phyloP scores from a whole-genome alignment of 225 moss, liverwort and hornwort genomes.

The Pleurozium schreberi region DNA sequence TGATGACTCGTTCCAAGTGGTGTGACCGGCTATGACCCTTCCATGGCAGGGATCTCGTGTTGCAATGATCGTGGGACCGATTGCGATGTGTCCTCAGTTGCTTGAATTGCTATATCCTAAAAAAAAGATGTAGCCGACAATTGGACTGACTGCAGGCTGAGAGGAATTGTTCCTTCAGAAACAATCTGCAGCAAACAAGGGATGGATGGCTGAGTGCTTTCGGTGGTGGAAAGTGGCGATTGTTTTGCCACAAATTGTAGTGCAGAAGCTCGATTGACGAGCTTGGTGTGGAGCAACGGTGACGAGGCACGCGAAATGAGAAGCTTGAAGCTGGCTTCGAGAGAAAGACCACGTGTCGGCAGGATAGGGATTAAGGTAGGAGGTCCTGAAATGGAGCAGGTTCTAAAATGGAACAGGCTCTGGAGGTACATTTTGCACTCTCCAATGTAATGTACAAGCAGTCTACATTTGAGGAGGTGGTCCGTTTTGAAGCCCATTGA shows the following conservation, averaged over 20 bases:
- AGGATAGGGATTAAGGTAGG: too few species aligned
- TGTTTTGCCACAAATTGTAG: not conserved
- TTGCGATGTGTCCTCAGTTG: not conserved
- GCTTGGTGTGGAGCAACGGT: not conserved
- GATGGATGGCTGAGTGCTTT: not conserved
- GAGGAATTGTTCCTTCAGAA: not conserved
- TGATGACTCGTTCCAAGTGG: slow-evolving; percentile 4
- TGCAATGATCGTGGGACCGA: not conserved
- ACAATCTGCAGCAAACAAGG: not conserved
- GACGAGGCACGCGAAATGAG: not conserved
- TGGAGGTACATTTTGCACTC: too few species aligned
- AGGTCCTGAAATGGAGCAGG: too few species aligned
- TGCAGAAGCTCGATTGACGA: not conserved
- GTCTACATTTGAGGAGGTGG: too few species aligned
- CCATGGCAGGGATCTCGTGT: not conserved
- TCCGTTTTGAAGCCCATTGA: too few species aligned
- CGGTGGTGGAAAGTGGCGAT: not conserved
- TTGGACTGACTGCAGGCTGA: not conserved
- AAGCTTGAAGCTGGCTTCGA: not conserved
- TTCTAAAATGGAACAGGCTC: too few species aligned
- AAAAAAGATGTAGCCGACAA: not conserved
- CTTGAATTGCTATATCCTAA: not conserved
- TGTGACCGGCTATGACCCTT: not conserved
- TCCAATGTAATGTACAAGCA: too few species aligned
- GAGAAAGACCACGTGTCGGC: not conserved